Conservation (phyloP, 139 green algal genomes). For the Diplosphaera chodatii region DNA sequence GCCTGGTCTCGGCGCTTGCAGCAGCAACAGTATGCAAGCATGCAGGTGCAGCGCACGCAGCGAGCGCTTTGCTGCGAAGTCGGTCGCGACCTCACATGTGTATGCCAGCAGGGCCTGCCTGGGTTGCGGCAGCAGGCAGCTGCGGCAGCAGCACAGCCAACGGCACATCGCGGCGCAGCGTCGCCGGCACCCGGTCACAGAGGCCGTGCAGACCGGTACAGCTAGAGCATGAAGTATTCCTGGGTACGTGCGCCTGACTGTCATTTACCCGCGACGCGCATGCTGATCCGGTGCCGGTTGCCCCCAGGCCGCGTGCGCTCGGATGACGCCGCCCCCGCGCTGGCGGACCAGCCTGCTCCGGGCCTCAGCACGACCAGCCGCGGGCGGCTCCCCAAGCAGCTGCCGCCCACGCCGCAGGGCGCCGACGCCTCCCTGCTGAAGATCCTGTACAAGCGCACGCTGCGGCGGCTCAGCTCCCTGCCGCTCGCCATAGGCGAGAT, state of each 20-base stretch:
- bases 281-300: too few species aligned
- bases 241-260: too few species aligned
- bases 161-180: neutral
- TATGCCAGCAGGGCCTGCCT: neutral
- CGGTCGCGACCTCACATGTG: neutral
- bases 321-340: neutral
- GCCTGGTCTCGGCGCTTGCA: too few species aligned
- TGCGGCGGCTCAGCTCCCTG: slow-evolving; percentile 73
- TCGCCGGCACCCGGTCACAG: neutral
- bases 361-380: neutral
- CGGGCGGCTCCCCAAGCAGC: neutral
- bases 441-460: slow-evolving; percentile 21
- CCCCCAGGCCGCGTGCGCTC: neutral
- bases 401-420: neutral
- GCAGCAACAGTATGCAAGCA: neutral
- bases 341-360: neutral
- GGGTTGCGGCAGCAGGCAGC: neutral
- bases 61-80: neutral
- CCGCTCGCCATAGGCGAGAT: slow-evolving; percentile 84
- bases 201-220: neutral
- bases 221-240: too few species aligned
- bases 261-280: too few species aligned
- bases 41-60: neutral
- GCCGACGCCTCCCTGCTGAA: neutral
- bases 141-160: neutral